Base-by-base conservation (phyloP, 305 asterid genomes). In the Solanum hybrid region DNA sequence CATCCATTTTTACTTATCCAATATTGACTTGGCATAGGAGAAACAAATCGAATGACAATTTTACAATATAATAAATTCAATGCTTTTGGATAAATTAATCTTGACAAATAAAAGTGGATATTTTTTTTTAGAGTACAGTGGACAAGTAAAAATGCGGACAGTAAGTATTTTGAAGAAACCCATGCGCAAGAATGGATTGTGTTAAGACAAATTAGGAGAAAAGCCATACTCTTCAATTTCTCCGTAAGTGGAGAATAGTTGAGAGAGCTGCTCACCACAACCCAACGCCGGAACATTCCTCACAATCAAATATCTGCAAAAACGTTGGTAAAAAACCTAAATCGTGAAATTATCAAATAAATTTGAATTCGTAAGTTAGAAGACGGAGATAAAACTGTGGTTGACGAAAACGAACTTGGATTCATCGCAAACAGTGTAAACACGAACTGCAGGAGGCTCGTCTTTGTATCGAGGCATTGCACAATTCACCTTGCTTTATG, bases 401-500 rank as follows among this genome's bases (percentile, higher is more conserved):
- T 40, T 38, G 42, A 38, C 36, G 40, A 19, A 56, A 66, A 88
- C 92, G 32, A 17, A 96, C 98, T 93, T 97, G 91, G 99, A 97
- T 94, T 97, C 99, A 87, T 97, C 99, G 81, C 98, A 96, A 91
- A 97, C 96, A 14, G 99, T 96, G 89, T 96, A 97, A 34, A 96
- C 97, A 6, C 98, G 95, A 88, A 97, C 94, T 8, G 97, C 98
- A 32, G 95, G 91, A 32, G 92, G 86, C 88, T 95, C 97, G 85
- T 95, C 97, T 89, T 90, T 93, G 94, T 90, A 91, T 88, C 92
- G 94, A 56, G 96, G 96, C 99, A 96, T 96, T 71, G 15, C 17
- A 26, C 17, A 69, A 69, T 69, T 69, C 76, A 69, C 76, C 73
- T n/a, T 66, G 73, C 29, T 66, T 51, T 60, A 2, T 66, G 75